Evolutionary conservation across 1,284 basidiomycete species (phyloP).

Genomic region (Neotropicomus parvogracilis): DNA sequence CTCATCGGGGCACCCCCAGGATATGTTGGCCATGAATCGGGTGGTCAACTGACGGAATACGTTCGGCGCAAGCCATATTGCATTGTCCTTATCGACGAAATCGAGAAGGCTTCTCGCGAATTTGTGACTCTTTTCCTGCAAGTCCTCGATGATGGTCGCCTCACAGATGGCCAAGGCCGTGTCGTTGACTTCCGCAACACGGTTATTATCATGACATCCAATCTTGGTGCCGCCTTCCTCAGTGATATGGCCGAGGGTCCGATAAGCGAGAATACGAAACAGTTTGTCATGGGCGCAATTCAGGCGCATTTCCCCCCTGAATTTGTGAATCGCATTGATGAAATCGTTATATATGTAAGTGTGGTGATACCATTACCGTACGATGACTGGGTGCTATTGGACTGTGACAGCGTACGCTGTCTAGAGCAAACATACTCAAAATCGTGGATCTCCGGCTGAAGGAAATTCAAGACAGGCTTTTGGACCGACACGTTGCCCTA

Average conservation of each 20-base stretch:
- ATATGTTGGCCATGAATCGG: constrained; percentile 90
- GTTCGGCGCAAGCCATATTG: constrained; percentile 84
- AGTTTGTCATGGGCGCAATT: constrained; percentile 76
- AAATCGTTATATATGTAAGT: constrained; percentile 85
- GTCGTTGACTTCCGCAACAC: constrained; percentile 81
- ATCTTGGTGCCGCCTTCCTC: constrained; percentile 78
- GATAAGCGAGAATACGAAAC: constrained; percentile 60
- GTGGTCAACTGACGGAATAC: constrained; percentile 90
- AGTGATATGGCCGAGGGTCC: constrained; percentile 76
- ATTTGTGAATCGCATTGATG: constrained; percentile 89
- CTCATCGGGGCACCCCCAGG: constrained; percentile 88
- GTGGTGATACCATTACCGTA: not conserved
- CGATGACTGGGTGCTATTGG: constrained; percentile 2
- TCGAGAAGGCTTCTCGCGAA: constrained; percentile 88
- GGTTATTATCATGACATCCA: constrained; percentile 93
- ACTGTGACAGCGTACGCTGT: constrained; percentile 64
- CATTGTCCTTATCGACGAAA: constrained; percentile 79
- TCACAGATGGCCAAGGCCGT: constrained; percentile 86
- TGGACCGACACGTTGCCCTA: constrained; percentile 76
- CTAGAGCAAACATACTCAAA: constrained; percentile 69
- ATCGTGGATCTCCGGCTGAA: constrained; percentile 83
- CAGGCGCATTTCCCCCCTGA: constrained; percentile 88
- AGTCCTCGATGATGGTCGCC: constrained; percentile 91
- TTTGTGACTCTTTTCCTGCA: constrained; percentile 92
- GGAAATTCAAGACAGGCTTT: constrained; percentile 72